phyloP scores from a whole-genome alignment of 805 yeast genomes.

The Candida maris region DNA sequence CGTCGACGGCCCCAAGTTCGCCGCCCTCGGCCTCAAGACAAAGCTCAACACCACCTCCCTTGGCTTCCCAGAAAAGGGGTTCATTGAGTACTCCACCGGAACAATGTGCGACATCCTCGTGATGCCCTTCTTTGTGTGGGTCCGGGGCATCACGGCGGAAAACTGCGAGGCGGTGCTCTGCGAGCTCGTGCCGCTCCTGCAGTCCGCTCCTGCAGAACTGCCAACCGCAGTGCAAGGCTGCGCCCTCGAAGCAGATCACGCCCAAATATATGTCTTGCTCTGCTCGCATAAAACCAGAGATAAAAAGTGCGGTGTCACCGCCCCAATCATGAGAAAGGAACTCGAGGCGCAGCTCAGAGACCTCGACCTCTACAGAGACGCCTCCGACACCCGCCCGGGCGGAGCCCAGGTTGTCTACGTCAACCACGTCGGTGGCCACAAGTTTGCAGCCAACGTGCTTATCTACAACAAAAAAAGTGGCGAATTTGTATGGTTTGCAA shows the following conservation, averaged over 20 bases:
- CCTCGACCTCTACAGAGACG: slow-evolving; percentile 68
- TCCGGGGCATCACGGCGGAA: slow-evolving; percentile 43
- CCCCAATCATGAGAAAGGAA: slow-evolving; percentile 81
- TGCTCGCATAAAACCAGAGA: slow-evolving; percentile 93
- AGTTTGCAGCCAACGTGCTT: slow-evolving; percentile 85
- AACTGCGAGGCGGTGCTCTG: slow-evolving; percentile 44
- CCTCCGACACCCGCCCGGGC: slow-evolving; percentile 66
- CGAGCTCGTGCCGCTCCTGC: slow-evolving; percentile 40
- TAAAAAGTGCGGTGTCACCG: slow-evolving; percentile 89
- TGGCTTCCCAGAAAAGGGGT: slow-evolving; percentile 30
- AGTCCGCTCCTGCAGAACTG: slow-evolving; percentile 16
- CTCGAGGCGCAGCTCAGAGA: slow-evolving; percentile 72
- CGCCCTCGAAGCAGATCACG: slow-evolving; percentile 37
- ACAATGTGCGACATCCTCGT: slow-evolving; percentile 57
- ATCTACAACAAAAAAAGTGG: slow-evolving; percentile 66
- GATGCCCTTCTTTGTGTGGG: slow-evolving; percentile 73
- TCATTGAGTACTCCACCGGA: slow-evolving; percentile 39
- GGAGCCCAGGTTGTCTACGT: slow-evolving; percentile 71
- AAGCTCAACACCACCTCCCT: slow-evolving; percentile 23
- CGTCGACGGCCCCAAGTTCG: slow-evolving; percentile 23
- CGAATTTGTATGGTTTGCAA: slow-evolving; percentile 83
- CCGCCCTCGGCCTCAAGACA: slow-evolving; percentile 12
- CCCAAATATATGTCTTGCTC: slow-evolving; percentile 55
- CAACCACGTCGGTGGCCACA: slow-evolving; percentile 96
- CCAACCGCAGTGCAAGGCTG: slow-evolving; percentile 15